Evolutionary conservation across 2,329 filamentous ascomycete species (phyloP), one percentile per base, ranked within the genome.

Genomic region (Ceratocystis destructans): DNA sequence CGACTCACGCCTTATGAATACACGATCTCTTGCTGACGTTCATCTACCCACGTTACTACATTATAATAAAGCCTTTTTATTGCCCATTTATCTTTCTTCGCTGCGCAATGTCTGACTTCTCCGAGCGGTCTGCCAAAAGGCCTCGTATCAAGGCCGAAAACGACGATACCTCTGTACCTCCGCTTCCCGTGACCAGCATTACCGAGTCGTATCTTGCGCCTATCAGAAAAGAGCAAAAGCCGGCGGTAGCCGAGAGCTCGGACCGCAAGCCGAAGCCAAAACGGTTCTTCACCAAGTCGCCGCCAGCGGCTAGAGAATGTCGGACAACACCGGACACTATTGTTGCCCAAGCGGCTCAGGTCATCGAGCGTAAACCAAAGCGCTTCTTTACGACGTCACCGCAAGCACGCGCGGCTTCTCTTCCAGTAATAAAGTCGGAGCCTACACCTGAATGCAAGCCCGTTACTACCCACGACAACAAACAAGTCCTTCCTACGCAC

Each of bases 171-270:
- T 66, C 57, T 33, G 41, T 20, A 41, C 50, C 37, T 33, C 44
- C 57, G 10, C 25, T 22, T 10, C 25, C 41, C 2, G 20, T 61
- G 25, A 4, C 46, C 17, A 50, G 25, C 44, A 46, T 63, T 41
- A 37, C 61, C 12, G 66, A 68, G 41, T 68, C 63, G 17, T 68
- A 68, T 33, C 66, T 68, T 17, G 31, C 12, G 10, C 66, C 66
- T 2, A 20, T 68, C 20, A 41, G 61, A 31, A 63, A n/a, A 31
- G 20, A 48, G 22, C 44, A 41, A 50, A 63, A 63, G 44, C 61
- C 45, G 20, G 25, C 33, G 10, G 61, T 63, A n/a, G 41, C 44
- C 25, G 61, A 31, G 22, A 59, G 50, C 28, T 55, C 46, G 17
- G 63, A 62, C 15, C 46, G 46, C 41, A 65, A 65, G 62, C 59